phyloP scores from a whole-genome alignment of 768 basidiomycete species.

The Xerocomellus amylosporus region DNA sequence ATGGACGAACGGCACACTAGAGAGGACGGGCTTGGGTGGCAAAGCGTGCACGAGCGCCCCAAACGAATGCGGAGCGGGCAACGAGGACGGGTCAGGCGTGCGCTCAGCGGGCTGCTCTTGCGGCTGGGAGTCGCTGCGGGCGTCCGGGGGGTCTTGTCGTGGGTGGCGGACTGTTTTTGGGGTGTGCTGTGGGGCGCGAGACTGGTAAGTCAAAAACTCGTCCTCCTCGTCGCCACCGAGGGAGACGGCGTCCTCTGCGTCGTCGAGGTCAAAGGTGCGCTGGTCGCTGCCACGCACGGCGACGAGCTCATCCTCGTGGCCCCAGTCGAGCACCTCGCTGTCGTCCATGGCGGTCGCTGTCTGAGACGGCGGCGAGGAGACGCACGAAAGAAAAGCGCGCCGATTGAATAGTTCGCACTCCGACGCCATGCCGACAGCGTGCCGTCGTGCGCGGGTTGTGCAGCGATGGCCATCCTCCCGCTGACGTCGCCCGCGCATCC shows the following conservation, averaged over 20 bases:
- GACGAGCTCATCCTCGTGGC: slow-evolving; percentile 48
- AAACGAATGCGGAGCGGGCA: slow-evolving; percentile 26
- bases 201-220: slow-evolving; percentile 48
- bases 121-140: slow-evolving; percentile 3
- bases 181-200: slow-evolving; percentile 32
- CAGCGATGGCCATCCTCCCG: slow-evolving; percentile 33
- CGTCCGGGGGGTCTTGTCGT: slow-evolving; percentile 14
- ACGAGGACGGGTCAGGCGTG: slow-evolving; percentile 22
- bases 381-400: slow-evolving; percentile 1
- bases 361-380: slow-evolving; percentile 15
- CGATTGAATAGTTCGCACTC: slow-evolving; percentile 17
- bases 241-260: slow-evolving; percentile 63
- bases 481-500: slow-evolving; percentile 28
- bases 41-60: slow-evolving; percentile 60
- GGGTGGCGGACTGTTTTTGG: slow-evolving; percentile 12
- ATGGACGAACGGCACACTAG: slow-evolving; percentile 49
- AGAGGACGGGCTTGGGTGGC: slow-evolving; percentile 61
- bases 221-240: slow-evolving; percentile 73
- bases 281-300: slow-evolving; percentile 43
- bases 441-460: slow-evolving; percentile 12
- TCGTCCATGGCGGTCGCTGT: slow-evolving; percentile 53
- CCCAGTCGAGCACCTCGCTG: slow-evolving; percentile 70
- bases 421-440: slow-evolving; percentile 21
- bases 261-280: slow-evolving; percentile 33
- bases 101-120: slow-evolving; percentile 11